Evolutionary conservation across 116 monocot species (phyloP), one percentile per base, ranked within the genome.

Genomic region (Dioscorea cayenensis): DNA sequence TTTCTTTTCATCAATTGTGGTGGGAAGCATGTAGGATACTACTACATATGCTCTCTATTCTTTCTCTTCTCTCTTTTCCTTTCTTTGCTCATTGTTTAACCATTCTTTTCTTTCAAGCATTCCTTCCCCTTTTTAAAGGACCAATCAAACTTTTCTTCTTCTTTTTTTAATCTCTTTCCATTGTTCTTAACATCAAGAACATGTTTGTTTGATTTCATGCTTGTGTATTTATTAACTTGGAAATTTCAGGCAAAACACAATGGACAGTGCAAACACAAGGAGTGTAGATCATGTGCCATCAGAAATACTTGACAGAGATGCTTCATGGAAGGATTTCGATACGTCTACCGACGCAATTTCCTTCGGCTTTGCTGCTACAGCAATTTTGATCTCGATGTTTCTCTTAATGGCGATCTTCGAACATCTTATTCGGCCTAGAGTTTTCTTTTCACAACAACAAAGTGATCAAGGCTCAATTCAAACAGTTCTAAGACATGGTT

Each of bases 351-450:
- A 79, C 13, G 79, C 84, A 2, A 76, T 84, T 28, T 79, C 83
- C 5, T 79, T 84, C 37, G 79, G 84, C 25, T 84, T 84, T 51
- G 76, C 79, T 2, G 79, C 84, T 16, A 84, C 84, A 2, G 84
- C 84, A 51, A 73, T 84, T 49, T 66, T 84, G 49, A 48, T 84
- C 58, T 79, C 79, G 0, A 75, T 84, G 79, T 84, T 84, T 73
- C 79, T 84, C 66, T 73, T 84, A 43, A 84, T 79, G 84, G 84
- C 84, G 10, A 84, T 84, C 14, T 73, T 84, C 14, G 84, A 84
- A 29, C 76, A 70, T 25, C 38, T 84, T 3, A 55, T 84, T 17
- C 71, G 76, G 63, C 76, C 75, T 14, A 71, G 72, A 51, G 16
- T 66, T 18, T 66, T 67, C 7, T 8, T 36, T 28, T 25, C 36